Evolutionary conservation across 2,329 filamentous ascomycete genomes (phyloP).

Genomic region (Akanthomyces muscarius): DNA sequence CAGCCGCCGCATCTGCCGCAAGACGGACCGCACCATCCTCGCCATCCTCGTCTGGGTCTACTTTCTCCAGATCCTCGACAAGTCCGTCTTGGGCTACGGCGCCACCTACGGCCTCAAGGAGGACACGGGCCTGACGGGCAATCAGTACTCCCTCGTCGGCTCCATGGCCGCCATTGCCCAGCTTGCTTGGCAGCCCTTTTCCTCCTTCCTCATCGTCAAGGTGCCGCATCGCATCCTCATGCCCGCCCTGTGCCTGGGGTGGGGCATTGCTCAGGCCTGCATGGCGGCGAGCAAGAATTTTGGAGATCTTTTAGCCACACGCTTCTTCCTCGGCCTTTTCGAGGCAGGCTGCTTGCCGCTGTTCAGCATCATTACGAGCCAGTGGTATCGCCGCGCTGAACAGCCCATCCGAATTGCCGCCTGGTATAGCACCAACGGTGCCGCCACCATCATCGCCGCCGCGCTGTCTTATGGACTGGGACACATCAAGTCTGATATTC

Average conservation of each 20-base stretch:
- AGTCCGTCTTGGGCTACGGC: constrained; percentile 53
- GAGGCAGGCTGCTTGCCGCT: constrained; percentile 51
- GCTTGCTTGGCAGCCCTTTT: constrained; percentile 58
- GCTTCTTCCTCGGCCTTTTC: constrained; percentile 45
- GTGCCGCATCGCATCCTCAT: constrained; percentile 57
- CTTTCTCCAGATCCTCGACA: constrained; percentile 57
- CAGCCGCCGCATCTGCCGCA: constrained; percentile 47
- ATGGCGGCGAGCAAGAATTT: constrained; percentile 48
- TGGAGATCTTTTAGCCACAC: constrained; percentile 43
- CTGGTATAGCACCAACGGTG: constrained; percentile 63
- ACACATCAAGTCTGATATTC: constrained; percentile 38
- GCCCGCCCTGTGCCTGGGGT: constrained; percentile 44
- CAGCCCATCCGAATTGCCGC: constrained; percentile 59
- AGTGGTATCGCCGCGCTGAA: constrained; percentile 49
- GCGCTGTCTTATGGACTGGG: constrained; percentile 54
- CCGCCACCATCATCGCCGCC: constrained; percentile 54
- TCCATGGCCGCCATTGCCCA: constrained; percentile 58
- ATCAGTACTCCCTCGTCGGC: constrained; percentile 54
- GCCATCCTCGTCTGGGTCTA: constrained; percentile 54
- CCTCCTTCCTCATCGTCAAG: constrained; percentile 56
- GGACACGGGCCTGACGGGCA: constrained; percentile 47
- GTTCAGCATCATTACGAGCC: constrained; percentile 43
- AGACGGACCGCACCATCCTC: constrained; percentile 59
- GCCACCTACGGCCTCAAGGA: constrained; percentile 51
- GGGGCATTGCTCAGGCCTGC: constrained; percentile 40